Base-by-base conservation (phyloP, 257 asterid genomes). In the Leonotis leonurus region DNA sequence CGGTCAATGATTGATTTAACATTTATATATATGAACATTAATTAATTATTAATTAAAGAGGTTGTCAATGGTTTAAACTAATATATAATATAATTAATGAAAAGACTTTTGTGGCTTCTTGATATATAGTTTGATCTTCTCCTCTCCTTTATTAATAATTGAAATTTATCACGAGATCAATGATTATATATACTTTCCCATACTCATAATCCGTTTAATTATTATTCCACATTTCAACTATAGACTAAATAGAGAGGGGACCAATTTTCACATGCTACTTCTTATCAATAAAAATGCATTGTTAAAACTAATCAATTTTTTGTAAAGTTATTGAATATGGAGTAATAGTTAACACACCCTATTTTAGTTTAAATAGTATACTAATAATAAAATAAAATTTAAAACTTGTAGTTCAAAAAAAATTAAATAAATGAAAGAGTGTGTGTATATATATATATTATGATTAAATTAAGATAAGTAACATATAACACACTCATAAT, bases 111-210 rank as follows among this genome's bases (percentile, higher is more conserved):
- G 45, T 30, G 41, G 37, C 55, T 60, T 60, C 6, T 18, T 60
- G 78, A 62, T 43, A 56, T 2, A 7, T 46, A 60, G 64, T 62
- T 62, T 73, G 14, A 62, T 68, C 56, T 55, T 61, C 70, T 60
- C 54, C 11, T 30, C 8, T 4, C 36, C 37, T 40, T 54, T 37
- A 45, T 56, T 43, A n/a, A 18, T 29, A 37, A 18, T 55, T 56
- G 3, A 32, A 49, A 37, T n/a, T 29, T 57, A 64, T 65, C 58
- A 50, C 52, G 6, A 52, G 16, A 52, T 25, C n/a, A 67, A 61
- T 67, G 27, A 73, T 67, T 56, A 26, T 29, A 26, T 45, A 49
- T n/a, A 29, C 29, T 14, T 54, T 39, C 51, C 24, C 63, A 30
- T 60, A 13, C 44, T 57, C 65, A 56, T 46, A 22, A 53, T 41